phyloP scores from a whole-genome alignment of 75 land plant genomes.

The Cupressus sempervirens region DNA sequence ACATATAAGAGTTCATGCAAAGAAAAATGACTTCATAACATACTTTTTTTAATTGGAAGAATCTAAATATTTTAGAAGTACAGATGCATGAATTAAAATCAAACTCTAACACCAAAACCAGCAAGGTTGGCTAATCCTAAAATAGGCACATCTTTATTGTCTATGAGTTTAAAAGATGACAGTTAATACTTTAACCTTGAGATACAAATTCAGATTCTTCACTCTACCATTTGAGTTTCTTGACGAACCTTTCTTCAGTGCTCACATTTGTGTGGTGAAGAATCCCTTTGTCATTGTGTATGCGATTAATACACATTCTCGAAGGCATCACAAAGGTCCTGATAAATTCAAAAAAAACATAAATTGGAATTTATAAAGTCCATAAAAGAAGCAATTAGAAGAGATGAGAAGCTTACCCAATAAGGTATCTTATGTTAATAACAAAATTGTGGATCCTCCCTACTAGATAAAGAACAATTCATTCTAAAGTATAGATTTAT shows the following conservation, averaged over 20 bases:
- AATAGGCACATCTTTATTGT: not conserved
- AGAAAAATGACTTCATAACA: not conserved
- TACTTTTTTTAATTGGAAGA: not conserved
- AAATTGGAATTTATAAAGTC: not conserved
- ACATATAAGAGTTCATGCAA: slow-evolving; percentile 6
- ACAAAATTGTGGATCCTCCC: not conserved
- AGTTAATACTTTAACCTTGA: not conserved
- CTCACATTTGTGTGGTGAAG: slow-evolving; percentile 34
- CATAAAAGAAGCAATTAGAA: not conserved
- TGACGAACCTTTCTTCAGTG: slow-evolving; percentile 52
- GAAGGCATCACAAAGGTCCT: slow-evolving; percentile 96
- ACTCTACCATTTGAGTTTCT: not conserved
- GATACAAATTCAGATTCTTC: not conserved
- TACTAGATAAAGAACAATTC: not conserved
- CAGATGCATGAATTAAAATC: not conserved
- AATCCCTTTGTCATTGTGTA: slow-evolving; percentile 65
- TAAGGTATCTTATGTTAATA: not conserved
- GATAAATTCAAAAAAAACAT: slow-evolving; percentile 14
- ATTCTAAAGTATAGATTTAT: not conserved
- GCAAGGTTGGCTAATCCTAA: not conserved
- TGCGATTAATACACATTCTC: slow-evolving; percentile 76
- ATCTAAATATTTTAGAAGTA: not conserved
- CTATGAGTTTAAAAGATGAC: not conserved
- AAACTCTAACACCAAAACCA: slow-evolving; percentile 6
- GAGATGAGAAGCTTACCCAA: not conserved